Evolutionary conservation across 345 rosid species (phyloP).

Genomic region (Punica granatum): DNA sequence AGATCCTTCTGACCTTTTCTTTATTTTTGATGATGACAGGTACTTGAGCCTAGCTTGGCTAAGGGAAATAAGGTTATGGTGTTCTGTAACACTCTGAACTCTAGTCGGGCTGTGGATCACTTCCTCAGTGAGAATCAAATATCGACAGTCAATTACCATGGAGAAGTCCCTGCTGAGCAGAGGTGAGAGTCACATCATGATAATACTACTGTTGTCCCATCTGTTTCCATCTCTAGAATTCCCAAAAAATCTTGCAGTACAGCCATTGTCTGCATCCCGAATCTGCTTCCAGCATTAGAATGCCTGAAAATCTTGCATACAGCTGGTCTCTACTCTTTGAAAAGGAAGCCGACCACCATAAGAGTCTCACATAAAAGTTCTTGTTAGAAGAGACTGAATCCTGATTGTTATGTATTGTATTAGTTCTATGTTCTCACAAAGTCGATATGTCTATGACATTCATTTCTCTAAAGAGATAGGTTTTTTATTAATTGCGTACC

Average conservation of each 20-base stretch:
- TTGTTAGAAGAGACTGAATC: not conserved
- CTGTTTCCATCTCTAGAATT: not conserved
- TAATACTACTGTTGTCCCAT: not conserved
- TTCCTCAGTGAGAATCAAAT: conserved; percentile 74
- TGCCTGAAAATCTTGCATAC: not conserved
- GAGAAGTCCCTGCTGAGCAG: conserved; percentile 92
- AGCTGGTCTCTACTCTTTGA: not conserved
- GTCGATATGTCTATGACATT: not conserved
- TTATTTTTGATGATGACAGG: conserved; percentile 36
- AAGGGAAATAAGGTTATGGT: conserved; percentile 96
- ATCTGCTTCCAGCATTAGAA: not conserved
- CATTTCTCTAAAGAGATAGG: not conserved
- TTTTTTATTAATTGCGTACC: not conserved
- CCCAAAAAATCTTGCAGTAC: not conserved
- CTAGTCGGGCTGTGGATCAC: conserved; percentile 92
- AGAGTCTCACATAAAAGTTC: not conserved
- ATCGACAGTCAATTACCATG: conserved; percentile 86
- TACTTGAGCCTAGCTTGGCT: conserved; percentile 90
- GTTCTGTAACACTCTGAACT: conserved; percentile 83
- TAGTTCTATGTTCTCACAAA: not conserved
- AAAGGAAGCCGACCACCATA: too few species aligned
- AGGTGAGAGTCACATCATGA: conserved; percentile 38
- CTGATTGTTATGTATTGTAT: not conserved
- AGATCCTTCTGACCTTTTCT: not conserved
- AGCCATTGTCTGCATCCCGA: not conserved